phyloP scores from a whole-genome alignment of 2,329 filamentous ascomycete genomes.

The Fusarium albidum region DNA sequence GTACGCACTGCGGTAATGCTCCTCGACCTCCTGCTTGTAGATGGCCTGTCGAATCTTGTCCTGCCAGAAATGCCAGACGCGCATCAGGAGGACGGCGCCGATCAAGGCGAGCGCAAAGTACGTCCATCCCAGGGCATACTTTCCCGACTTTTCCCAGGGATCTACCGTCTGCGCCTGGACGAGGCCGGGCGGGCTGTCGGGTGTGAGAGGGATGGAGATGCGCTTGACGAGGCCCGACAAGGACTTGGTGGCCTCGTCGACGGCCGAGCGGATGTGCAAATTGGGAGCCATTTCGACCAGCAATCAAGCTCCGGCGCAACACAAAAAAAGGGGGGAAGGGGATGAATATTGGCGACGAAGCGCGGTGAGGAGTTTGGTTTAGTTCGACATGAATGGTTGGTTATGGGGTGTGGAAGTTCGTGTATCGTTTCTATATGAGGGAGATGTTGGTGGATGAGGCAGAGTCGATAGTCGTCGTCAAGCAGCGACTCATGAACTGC shows the following conservation, averaged over 20 bases:
- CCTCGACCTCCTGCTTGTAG: slow-evolving; percentile 82
- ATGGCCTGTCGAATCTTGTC: slow-evolving; percentile 92
- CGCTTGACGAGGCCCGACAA: slow-evolving; percentile 58
- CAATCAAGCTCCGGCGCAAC: slow-evolving; percentile 33
- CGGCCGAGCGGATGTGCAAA: slow-evolving; percentile 43
- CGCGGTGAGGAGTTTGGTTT: slow-evolving; percentile 32
- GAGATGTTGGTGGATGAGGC: neutral
- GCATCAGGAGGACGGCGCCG: slow-evolving; percentile 70
- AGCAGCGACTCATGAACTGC: slow-evolving; percentile 4
- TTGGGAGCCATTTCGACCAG: slow-evolving; percentile 53
- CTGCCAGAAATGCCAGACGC: slow-evolving; percentile 89
- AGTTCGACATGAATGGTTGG: slow-evolving; percentile 39
- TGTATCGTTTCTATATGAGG: slow-evolving; percentile 14
- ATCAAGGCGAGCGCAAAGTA: slow-evolving; percentile 84
- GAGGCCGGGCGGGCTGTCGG: slow-evolving; percentile 67
- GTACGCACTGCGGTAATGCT: slow-evolving; percentile 66
- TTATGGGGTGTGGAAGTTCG: slow-evolving; percentile 2
- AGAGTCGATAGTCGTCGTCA: neutral
- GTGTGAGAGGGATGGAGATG: slow-evolving; percentile 67
- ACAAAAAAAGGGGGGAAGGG: slow-evolving; percentile 5
- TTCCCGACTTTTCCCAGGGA: slow-evolving; percentile 82
- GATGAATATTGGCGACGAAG: slow-evolving; percentile 39
- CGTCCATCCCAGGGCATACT: slow-evolving; percentile 88
- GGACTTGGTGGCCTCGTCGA: slow-evolving; percentile 45
- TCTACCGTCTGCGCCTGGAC: slow-evolving; percentile 73